These are phyloP conservation scores for Scytalidium sp. DNA, from an alignment of 2,329 filamentous ascomycete genomes.

Conservation along the genomic window DNA sequence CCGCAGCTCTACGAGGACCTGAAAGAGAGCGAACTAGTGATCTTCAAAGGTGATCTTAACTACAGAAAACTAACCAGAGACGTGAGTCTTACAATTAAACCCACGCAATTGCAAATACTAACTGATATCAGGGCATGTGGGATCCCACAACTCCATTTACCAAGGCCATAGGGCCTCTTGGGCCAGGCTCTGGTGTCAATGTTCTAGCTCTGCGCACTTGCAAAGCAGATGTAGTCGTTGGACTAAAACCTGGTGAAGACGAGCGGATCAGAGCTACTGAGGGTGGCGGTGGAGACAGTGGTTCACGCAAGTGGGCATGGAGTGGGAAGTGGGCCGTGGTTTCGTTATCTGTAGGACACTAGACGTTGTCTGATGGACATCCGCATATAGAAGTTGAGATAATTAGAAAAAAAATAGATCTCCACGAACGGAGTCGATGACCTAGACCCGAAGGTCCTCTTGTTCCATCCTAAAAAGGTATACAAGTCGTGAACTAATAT, in stretches of 20 bases:
- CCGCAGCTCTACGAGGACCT: slow-evolving; percentile 72
- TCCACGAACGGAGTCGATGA: neutral
- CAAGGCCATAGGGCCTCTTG: slow-evolving; percentile 81
- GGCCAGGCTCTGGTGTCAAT: slow-evolving; percentile 77
- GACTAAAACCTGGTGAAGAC: slow-evolving; percentile 77
- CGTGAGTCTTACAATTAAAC: no score
- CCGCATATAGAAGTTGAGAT: neutral
- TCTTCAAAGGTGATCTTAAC: slow-evolving; percentile 98
- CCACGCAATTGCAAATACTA: slow-evolving; percentile 6
- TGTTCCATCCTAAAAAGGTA: neutral
- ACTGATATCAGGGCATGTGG: slow-evolving; percentile 64
- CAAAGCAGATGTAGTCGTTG: slow-evolving; percentile 95
- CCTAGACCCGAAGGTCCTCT: neutral
- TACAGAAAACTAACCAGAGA: slow-evolving; percentile 91
- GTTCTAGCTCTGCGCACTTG: slow-evolving; percentile 86
- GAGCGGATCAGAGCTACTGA: slow-evolving; percentile 70
- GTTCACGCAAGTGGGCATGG: slow-evolving; percentile 85
- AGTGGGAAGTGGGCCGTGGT: slow-evolving; percentile 96
- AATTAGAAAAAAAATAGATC: neutral
- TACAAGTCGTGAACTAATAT: neutral
- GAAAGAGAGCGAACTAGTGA: slow-evolving; percentile 77
- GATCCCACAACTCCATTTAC: slow-evolving; percentile 82
- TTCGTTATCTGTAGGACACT: slow-evolving; percentile 72
- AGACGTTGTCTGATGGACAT: slow-evolving; percentile 1
- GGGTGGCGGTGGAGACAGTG: slow-evolving; percentile 64